Evolutionary conservation across 2,329 filamentous ascomycete species (phyloP).

Genomic region (Sphaerulina musiva): DNA sequence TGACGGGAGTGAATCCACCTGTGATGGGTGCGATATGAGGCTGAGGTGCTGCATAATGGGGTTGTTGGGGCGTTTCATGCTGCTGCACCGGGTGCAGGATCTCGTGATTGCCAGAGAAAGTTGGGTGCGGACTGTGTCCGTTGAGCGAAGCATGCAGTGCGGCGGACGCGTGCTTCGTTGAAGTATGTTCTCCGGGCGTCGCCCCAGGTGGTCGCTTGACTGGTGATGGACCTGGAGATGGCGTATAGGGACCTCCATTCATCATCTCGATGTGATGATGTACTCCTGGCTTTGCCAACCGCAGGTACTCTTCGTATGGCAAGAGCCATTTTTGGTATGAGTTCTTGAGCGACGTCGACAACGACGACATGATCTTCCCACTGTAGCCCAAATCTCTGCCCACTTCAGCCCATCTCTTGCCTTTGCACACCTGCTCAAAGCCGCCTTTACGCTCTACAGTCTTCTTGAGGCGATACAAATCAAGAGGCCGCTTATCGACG

Average conservation of each 20-base stretch:
- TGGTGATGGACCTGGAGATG: slow-evolving; percentile 67
- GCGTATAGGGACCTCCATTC: slow-evolving; percentile 83
- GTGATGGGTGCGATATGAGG: slow-evolving; percentile 44
- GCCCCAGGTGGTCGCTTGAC: slow-evolving; percentile 51
- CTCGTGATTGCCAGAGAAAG: slow-evolving; percentile 11
- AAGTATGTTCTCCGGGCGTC: slow-evolving; percentile 56
- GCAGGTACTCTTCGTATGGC: slow-evolving; percentile 91
- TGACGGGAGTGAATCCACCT: slow-evolving; percentile 68
- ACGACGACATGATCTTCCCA: slow-evolving; percentile 98
- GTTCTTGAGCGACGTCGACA: slow-evolving; percentile 96
- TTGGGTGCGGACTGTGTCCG: slow-evolving; percentile 23
- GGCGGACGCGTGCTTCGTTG: slow-evolving; percentile 54
- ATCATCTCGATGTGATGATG: slow-evolving; percentile 91
- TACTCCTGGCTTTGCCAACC: slow-evolving; percentile 87
- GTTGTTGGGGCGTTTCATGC: slow-evolving; percentile 28
- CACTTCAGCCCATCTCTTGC: slow-evolving; percentile 99
- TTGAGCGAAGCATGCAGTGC: slow-evolving; percentile 52
- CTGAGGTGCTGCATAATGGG: slow-evolving; percentile 40
- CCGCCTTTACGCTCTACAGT: slow-evolving; percentile 90
- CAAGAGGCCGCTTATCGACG: slow-evolving; percentile 93
- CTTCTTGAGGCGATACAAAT: slow-evolving; percentile 93
- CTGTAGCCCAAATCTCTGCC: slow-evolving; percentile 94
- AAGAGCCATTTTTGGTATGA: slow-evolving; percentile 96
- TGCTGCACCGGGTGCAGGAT: slow-evolving; percentile 24
- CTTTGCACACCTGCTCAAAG: slow-evolving; percentile 93